Evolutionary conservation across 495 filamentous ascomycete species (phyloP).

Genomic region (Melanomma pulvis-pyrius): DNA sequence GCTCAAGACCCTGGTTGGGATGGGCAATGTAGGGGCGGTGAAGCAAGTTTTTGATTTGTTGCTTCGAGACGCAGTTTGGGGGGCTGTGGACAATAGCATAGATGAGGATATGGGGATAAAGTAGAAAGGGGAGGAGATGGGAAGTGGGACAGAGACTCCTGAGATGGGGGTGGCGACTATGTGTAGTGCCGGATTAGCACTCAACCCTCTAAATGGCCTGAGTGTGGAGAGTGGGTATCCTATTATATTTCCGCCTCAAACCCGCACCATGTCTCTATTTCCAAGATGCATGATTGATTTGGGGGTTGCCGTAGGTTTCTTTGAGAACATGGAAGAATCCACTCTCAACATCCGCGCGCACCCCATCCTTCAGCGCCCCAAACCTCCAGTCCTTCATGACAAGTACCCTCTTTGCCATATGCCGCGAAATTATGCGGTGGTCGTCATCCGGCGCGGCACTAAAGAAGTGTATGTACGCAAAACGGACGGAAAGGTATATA

Average conservation of each 20-base stretch:
- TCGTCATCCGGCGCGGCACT: not conserved
- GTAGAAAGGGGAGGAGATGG: not conserved
- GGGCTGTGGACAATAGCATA: not conserved
- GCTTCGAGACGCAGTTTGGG: not conserved
- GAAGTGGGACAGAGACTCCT: not conserved
- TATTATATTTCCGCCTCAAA: too few relatives aligned
- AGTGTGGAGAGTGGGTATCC: not conserved
- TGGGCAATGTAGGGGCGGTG: not conserved
- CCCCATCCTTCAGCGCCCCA: not conserved
- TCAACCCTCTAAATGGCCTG: not conserved
- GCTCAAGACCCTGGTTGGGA: not conserved
- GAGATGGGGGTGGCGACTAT: not conserved
- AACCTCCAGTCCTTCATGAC: not conserved
- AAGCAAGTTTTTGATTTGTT: not conserved
- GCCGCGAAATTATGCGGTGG: not conserved
- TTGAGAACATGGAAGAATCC: not conserved
- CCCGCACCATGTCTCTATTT: not conserved
- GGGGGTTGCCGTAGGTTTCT: not conserved
- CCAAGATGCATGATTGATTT: not conserved
- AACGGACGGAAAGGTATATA: not conserved
- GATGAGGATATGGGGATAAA: not conserved
- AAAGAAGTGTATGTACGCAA: not conserved
- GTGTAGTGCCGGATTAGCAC: too few relatives aligned
- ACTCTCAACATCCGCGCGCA: not conserved
- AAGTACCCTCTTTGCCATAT: not conserved